Evolutionary conservation across 768 basidiomycete genomes (phyloP).

Genomic region (Mycena leptocephala): DNA sequence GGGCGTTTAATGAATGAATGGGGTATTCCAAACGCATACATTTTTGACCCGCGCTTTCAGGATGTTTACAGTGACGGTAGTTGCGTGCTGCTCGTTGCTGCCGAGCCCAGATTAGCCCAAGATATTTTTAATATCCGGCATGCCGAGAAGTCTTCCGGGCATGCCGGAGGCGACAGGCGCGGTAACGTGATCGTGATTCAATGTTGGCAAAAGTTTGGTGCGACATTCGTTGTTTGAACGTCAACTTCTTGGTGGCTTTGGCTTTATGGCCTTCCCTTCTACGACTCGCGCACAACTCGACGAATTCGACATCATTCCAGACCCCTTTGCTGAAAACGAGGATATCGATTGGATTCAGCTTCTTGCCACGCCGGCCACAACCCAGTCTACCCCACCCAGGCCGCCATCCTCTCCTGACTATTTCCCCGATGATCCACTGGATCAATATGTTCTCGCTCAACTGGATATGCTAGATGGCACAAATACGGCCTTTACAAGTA

Average conservation of each 20-base stretch:
- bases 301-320: slow-evolving; percentile 69
- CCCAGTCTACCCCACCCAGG: slow-evolving; percentile 42
- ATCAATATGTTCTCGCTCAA: slow-evolving; percentile 56
- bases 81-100: not conserved
- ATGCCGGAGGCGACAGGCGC: not conserved
- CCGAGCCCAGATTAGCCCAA: not conserved
- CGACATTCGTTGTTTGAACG: too few relatives aligned
- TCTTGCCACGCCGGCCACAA: slow-evolving; percentile 41
- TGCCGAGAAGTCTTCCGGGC: too few relatives aligned
- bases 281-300: slow-evolving; percentile 45
- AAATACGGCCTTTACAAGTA: not conserved
- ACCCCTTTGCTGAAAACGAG: slow-evolving; percentile 67
- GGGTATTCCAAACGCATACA: not conserved
- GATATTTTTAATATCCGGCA: not conserved
- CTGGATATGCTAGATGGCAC: slow-evolving; percentile 62
- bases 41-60: not conserved
- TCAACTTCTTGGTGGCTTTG: too few relatives aligned
- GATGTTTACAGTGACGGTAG: not conserved
- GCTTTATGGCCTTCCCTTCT: not conserved
- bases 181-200: not conserved
- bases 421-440: slow-evolving; percentile 49
- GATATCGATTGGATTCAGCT: slow-evolving; percentile 65
- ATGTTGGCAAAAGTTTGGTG: not conserved
- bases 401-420: slow-evolving; percentile 31
- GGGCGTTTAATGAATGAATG: not conserved